These are phyloP conservation scores for Lepiota venenata DNA, from an alignment of 768 basidiomycete species.

Conservation along the genomic window DNA sequence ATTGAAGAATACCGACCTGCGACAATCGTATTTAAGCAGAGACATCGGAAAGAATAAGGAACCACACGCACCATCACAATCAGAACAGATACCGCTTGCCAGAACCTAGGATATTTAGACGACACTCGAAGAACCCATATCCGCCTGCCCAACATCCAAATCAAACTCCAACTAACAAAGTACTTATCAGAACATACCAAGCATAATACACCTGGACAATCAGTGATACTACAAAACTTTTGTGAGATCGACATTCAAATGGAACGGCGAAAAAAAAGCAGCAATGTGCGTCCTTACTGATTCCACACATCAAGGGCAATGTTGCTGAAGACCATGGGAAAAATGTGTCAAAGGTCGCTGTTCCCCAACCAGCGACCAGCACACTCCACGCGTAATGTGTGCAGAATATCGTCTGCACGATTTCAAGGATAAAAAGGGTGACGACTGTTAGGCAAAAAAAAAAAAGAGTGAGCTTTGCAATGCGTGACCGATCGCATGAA, in stretches of 20 bases:
- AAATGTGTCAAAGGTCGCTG: background rate
- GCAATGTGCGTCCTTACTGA: background rate
- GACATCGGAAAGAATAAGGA: no score
- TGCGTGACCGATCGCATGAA: no score
- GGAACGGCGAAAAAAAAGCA: background rate
- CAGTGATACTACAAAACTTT: background rate
- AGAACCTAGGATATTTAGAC: background rate
- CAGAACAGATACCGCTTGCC: background rate
- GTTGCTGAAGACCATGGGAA: slow-evolving; percentile 9
- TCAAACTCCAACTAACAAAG: background rate
- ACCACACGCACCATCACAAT: slow-evolving; percentile 7
- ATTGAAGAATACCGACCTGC: background rate
- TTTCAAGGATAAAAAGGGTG: background rate
- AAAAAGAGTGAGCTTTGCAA: background rate
- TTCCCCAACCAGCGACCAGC: slow-evolving; percentile 13
- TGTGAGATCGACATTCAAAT: background rate
- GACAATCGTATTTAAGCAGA: no score
- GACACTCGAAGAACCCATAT: slow-evolving; percentile 11
- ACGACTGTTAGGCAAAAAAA: background rate
- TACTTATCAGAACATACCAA: background rate
- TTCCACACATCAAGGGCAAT: slow-evolving; percentile 4
- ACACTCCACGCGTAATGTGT: slow-evolving; percentile 12
- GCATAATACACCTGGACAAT: slow-evolving; percentile 13
- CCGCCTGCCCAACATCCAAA: no score
- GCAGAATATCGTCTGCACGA: slow-evolving; percentile 9